Conservation (phyloP, 345 rosid species). For the Eucalyptus sp. region DNA sequence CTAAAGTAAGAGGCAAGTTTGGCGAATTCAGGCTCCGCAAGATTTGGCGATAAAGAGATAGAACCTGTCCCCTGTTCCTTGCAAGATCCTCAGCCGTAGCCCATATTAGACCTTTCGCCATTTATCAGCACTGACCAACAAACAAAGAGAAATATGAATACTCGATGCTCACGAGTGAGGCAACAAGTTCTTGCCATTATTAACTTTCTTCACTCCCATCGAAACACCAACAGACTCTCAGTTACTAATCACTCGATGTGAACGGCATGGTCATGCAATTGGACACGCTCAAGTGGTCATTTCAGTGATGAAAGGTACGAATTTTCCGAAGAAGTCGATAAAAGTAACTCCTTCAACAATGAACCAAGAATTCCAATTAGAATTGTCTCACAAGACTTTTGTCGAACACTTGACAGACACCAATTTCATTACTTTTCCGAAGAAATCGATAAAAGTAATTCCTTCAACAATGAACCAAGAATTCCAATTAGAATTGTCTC, state of each 20-base stretch:
- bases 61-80: constrained; percentile 18
- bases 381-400: neutral
- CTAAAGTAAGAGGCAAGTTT: constrained; percentile 22
- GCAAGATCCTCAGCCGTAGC: constrained; percentile 28
- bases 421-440: neutral
- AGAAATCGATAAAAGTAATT: neutral
- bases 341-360: neutral
- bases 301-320: neutral
- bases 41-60: constrained; percentile 31
- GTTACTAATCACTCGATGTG: neutral
- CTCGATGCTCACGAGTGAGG: neutral
- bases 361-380: neutral
- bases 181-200: neutral
- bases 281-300: neutral
- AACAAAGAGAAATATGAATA: neutral
- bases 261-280: neutral
- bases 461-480: neutral
- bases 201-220: neutral
- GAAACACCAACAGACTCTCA: neutral
- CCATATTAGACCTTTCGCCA: constrained; percentile 27
- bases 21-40: constrained; percentile 37
- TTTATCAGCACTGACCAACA: neutral
- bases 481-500: neutral
- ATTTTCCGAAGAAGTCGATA: neutral
- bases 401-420: neutral